Evolutionary conservation across 2,329 filamentous ascomycete species (phyloP).

Genomic region (Fusarium azukiicola): DNA sequence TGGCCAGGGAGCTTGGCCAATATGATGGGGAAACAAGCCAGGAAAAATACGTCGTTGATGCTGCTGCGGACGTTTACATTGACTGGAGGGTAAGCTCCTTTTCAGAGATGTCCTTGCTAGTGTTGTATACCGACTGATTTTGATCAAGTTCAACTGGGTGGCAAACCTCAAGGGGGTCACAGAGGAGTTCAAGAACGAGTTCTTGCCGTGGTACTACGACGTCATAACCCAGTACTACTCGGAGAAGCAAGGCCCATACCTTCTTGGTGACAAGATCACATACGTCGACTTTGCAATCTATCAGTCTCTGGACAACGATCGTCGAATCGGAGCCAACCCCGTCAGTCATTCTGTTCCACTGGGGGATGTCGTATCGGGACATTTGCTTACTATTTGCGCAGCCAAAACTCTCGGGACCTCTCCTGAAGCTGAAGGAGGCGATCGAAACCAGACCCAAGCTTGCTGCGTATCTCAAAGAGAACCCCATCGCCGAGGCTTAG

Average conservation of each 20-base stretch:
- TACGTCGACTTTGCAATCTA: constrained; percentile 42
- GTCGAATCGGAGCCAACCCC: constrained; percentile 32
- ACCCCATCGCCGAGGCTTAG: background rate
- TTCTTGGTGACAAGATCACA: constrained; percentile 35
- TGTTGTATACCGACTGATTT: background rate
- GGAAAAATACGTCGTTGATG: constrained; percentile 39
- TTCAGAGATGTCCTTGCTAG: background rate
- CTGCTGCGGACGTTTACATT: constrained; percentile 30
- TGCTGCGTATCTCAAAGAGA: constrained; percentile 38
- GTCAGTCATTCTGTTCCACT: constrained; percentile 3
- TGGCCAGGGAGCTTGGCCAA: constrained; percentile 39
- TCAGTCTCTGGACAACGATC: constrained; percentile 41
- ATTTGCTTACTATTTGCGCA: background rate
- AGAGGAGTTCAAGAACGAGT: constrained; percentile 39
- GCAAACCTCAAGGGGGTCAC: constrained; percentile 10
- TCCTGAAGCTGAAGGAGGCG: constrained; percentile 37
- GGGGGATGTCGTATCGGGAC: accelerated
- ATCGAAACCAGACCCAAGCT: constrained; percentile 37
- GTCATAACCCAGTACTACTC: constrained; percentile 36
- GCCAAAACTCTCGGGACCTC: constrained; percentile 30
- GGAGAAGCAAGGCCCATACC: constrained; percentile 38
- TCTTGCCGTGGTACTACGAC: constrained; percentile 32
- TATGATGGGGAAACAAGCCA: constrained; percentile 38
- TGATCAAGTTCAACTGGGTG: constrained; percentile 24
- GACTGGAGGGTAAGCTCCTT: constrained; percentile 38